Conservation (phyloP, 2,329 filamentous ascomycete genomes). For the Fusarium clavum region DNA sequence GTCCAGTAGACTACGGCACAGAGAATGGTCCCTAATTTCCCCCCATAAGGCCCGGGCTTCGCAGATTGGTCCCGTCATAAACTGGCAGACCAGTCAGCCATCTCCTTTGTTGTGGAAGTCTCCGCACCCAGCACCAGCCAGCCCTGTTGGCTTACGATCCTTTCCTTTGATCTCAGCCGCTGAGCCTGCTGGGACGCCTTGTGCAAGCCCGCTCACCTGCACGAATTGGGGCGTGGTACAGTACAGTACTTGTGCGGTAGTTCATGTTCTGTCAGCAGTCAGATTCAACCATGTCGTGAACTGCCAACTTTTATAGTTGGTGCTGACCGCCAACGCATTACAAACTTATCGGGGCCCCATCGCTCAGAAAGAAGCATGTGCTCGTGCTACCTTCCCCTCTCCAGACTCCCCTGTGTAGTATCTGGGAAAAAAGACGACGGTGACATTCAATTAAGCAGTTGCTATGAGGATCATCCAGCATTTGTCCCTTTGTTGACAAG, state of each 20-base stretch:
- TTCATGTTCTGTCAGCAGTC: constrained; percentile 33
- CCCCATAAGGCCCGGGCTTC: constrained; percentile 30
- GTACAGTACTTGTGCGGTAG: constrained; percentile 1
- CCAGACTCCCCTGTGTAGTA: background rate
- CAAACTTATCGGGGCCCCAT: background rate
- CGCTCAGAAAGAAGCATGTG: constrained; percentile 9
- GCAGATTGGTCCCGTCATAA: constrained; percentile 20
- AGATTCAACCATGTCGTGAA: constrained; percentile 40
- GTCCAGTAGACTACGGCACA: background rate
- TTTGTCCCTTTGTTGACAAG: constrained; percentile 24
- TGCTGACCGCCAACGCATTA: constrained; percentile 38
- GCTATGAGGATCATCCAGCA: constrained; percentile 22
- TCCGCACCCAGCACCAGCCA: constrained; percentile 33
- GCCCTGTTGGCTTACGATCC: constrained; percentile 44
- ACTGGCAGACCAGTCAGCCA: constrained; percentile 25
- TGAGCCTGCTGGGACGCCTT: constrained; percentile 40
- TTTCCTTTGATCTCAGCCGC: constrained; percentile 41
- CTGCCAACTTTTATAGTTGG: constrained; percentile 17
- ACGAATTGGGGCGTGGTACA: constrained; percentile 26
- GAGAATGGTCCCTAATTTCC: constrained; percentile 39
- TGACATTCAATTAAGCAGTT: constrained; percentile 28
- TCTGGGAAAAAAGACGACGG: background rate
- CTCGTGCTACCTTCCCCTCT: constrained; percentile 10
- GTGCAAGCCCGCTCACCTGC: constrained; percentile 36
- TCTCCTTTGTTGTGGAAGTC: constrained; percentile 21